Base-by-base conservation (phyloP, 1,284 basidiomycete genomes). In the Papiliotrema nemorosa region DNA sequence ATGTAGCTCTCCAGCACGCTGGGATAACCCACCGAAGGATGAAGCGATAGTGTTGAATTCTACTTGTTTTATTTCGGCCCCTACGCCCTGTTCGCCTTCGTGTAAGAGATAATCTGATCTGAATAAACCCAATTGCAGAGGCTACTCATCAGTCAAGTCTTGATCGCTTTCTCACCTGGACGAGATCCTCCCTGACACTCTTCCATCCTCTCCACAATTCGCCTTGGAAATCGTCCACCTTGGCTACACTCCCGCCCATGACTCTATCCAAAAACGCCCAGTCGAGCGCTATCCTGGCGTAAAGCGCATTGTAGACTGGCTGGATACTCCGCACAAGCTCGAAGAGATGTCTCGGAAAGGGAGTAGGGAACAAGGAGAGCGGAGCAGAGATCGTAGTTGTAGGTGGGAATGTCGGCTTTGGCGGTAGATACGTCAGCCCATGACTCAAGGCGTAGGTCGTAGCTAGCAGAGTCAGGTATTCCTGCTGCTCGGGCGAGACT, bases 31-130 rank as follows among this genome's bases (percentile, higher is more conserved):
- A 1, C 92, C 94, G 67, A 97, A 97, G 1, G 90, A 91, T 0
- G 87, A 84, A 0, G 92, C 90, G 59, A 97, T 94, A 5, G 94
- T 97, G 72, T 98, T 98, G 76, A 97, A 96, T 72, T 98, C 96
- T 47, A 98, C 94, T 76, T 98, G 94, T 71, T 92, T 96, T 53
- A 98, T 76, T 25, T 78, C 76, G 10, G 83, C 60, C 0, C 74
- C 58, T 16, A 9, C 31, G 21, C 52, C 51, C 9, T 59, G 56
- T 6, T 52, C 47, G 2, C 60, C 36, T 6, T 77, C 74, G 66
- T 98, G 90, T n/a, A 97, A 76, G 36, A 98, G 79, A 73, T 97
- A 98, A 75, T 98, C 94, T 14, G 90, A 94, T 44, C 96, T 81
- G 73, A 97, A 97, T n/a, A 98, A 77, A 12, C 93, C 92, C 10